Conservation (phyloP, 257 asterid genomes). For the Prunella vulgaris region DNA sequence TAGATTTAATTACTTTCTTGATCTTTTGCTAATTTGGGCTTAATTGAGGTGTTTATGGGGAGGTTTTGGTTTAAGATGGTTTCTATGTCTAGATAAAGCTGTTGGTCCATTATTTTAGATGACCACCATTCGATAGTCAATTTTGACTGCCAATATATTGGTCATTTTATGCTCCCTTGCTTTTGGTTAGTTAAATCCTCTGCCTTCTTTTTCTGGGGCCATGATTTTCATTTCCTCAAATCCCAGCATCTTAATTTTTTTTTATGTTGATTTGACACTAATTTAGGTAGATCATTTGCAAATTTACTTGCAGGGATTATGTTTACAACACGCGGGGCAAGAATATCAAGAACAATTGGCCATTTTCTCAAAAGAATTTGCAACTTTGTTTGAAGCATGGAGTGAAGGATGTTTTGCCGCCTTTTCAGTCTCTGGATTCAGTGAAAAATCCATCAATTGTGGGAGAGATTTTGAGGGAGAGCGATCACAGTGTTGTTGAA, state of each 20-base stretch:
- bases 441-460: conserved; percentile 33
- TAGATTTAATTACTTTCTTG: conserved; percentile 9
- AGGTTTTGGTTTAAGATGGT: conserved; percentile 23
- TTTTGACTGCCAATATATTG: conserved; percentile 22
- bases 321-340: conserved; percentile 59
- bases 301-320: conserved; percentile 64
- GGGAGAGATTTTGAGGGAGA: conserved; percentile 23
- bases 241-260: neutral
- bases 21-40: conserved; percentile 18
- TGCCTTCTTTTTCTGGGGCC: conserved; percentile 12
- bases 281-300: neutral
- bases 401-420: conserved; percentile 71
- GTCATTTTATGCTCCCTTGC: conserved; percentile 47
- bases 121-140: conserved; percentile 15
- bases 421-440: conserved; percentile 56
- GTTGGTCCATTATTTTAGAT: conserved; percentile 13
- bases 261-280: neutral
- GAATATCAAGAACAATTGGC: conserved; percentile 77
- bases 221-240: conserved; percentile 6
- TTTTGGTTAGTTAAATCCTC: conserved; percentile 19
- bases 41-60: conserved; percentile 24
- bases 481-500: conserved; percentile 20
- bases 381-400: conserved; percentile 77
- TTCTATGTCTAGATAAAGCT: conserved; percentile 19
- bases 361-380: conserved; percentile 72